Conservation (phyloP, 2,329 filamentous ascomycete species). For the Aspergillus ibericus region DNA sequence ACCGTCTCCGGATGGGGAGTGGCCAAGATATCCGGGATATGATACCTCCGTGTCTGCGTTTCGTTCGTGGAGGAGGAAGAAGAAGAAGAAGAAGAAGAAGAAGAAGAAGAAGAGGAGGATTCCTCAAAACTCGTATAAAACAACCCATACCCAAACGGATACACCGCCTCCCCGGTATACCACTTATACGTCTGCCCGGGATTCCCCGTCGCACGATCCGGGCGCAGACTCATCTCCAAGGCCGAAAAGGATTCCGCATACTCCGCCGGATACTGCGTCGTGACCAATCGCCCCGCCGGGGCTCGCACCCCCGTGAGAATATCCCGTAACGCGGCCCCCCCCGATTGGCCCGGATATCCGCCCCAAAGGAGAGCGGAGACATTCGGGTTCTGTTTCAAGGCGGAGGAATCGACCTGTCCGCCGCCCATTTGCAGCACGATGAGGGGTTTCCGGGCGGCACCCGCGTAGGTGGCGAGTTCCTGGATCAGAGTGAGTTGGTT, state of each 20-base stretch:
- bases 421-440: constrained; percentile 47
- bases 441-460: constrained; percentile 37
- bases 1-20: too few species aligned
- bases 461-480: constrained; percentile 28
- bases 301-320: constrained; percentile 44
- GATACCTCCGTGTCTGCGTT: too few species aligned
- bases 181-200: constrained; percentile 49
- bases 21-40: constrained; percentile 39
- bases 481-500: constrained; percentile 44
- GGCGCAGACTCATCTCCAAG: constrained; percentile 44
- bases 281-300: constrained; percentile 43
- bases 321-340: constrained; percentile 44
- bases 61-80: too few species aligned
- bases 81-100: too few species aligned
- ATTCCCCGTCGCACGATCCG: constrained; percentile 29
- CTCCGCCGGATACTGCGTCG: constrained; percentile 41
- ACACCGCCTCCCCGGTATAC: constrained; percentile 43
- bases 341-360: constrained; percentile 48
- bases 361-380: constrained; percentile 47
- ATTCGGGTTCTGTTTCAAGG: constrained; percentile 39
- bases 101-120: too few species aligned
- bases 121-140: constrained; percentile 46
- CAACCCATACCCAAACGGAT: constrained; percentile 46
- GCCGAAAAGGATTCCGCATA: constrained; percentile 46
- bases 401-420: constrained; percentile 46